phyloP scores from a whole-genome alignment of 106 monocot species.

The Dioscorea dumetorum region DNA sequence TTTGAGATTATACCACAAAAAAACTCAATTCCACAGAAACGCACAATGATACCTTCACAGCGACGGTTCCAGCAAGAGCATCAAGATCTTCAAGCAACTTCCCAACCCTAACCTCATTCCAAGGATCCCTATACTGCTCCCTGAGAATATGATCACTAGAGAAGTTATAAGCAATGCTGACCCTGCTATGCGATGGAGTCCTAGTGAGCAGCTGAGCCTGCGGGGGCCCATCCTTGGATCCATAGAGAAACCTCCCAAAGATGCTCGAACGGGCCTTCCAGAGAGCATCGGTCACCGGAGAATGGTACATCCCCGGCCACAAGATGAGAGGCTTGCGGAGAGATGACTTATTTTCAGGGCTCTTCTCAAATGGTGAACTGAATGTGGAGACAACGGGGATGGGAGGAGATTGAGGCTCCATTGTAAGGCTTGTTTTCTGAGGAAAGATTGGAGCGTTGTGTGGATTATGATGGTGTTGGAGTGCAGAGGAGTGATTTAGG shows the following conservation, averaged over 20 bases:
- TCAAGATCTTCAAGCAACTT: slow-evolving; percentile 96
- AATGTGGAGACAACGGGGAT: slow-evolving; percentile 48
- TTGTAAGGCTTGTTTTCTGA: too few relatives aligned
- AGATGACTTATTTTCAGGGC: slow-evolving; percentile 30
- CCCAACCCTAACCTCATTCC: slow-evolving; percentile 90
- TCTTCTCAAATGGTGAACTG: slow-evolving; percentile 37
- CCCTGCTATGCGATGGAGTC: slow-evolving; percentile 76
- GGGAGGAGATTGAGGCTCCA: slow-evolving; percentile 18
- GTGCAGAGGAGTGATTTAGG: too few relatives aligned
- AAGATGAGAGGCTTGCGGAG: slow-evolving; percentile 76
- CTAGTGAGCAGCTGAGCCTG: slow-evolving; percentile 64
- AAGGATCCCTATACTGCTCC: slow-evolving; percentile 92
- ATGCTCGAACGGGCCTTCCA: slow-evolving; percentile 94
- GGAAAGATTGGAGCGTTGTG: slow-evolving; percentile 1
- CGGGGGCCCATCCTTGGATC: slow-evolving; percentile 36
- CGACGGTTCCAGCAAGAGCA: slow-evolving; percentile 87
- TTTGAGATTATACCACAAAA: too few relatives aligned
- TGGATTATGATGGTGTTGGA: neutral
- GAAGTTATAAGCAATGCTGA: slow-evolving; percentile 65
- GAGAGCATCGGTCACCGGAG: slow-evolving; percentile 91
- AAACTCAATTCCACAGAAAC: too few relatives aligned
- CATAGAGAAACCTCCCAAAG: slow-evolving; percentile 68
- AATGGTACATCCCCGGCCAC: slow-evolving; percentile 97
- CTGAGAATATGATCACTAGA: slow-evolving; percentile 64
- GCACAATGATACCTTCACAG: slow-evolving; percentile 57